Base-by-base conservation (phyloP, 2,329 filamentous ascomycete genomes). In the Canariomyces notabilis region DNA sequence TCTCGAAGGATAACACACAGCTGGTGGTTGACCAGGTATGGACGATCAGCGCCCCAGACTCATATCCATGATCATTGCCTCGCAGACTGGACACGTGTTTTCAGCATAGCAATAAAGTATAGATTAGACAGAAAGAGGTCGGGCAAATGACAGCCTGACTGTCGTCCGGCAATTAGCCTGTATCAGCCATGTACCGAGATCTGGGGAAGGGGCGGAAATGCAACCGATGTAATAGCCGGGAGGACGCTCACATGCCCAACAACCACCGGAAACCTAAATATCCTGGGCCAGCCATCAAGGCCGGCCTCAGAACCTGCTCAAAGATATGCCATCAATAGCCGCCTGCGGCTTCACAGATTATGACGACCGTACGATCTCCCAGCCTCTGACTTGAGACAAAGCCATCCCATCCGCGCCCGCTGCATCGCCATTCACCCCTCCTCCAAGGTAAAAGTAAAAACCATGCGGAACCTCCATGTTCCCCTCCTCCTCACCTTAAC, bases 31-130 rank as follows among this genome's bases (percentile, higher is more conserved):
- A n/a, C n/a, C n/a, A n/a, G n/a, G n/a, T n/a, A n/a, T n/a, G n/a
- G n/a, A n/a, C n/a, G n/a, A n/a, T n/a, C n/a, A n/a, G n/a, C n/a
- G n/a, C n/a, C n/a, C n/a, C n/a, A n/a, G n/a, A n/a, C n/a, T n/a
- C n/a, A n/a, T n/a, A n/a, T n/a, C n/a, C n/a, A n/a, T n/a, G n/a
- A n/a, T n/a, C n/a, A n/a, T n/a, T n/a, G 26, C 26, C 26, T 37
- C 18, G 14, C 8, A 14, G 23, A 49, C 36, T 44, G 50, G 51
- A 48, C 51, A 53, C 51, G 51, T 53, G 48, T 50, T 46, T 46
- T 14, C 11, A 22, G n/a, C 15, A 31, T 15, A 21, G 29, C 6
- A 51, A 48, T 44, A 37, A 38, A 42, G 20, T 37, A 14, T 9
- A 53, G 42, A 53, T 53, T 53, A 51, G 50, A 26, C 5, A n/a